phyloP scores from a whole-genome alignment of 345 rosid genomes.

The Aquilaria malaccensis region DNA sequence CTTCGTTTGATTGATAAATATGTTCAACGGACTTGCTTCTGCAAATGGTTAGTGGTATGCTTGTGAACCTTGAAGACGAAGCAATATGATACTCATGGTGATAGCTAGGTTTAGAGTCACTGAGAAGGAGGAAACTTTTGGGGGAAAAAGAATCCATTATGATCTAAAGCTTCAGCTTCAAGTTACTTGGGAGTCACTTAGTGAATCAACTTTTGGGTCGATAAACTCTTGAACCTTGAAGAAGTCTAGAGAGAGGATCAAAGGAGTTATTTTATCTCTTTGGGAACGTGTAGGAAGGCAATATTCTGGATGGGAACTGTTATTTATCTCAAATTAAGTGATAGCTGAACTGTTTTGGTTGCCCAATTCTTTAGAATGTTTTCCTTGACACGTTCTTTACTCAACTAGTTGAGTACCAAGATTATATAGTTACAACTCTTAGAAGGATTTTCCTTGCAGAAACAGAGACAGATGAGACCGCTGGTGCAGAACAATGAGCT shows the following conservation, averaged over 20 bases:
- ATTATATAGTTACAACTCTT: not conserved
- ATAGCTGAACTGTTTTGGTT: not conserved
- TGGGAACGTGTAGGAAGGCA: not conserved
- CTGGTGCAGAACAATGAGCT: constrained; percentile 14
- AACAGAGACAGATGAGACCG: constrained; percentile 15
- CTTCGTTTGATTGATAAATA: too few species aligned
- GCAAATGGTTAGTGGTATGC: not conserved
- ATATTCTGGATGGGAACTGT: not conserved
- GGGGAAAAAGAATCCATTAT: too few species aligned
- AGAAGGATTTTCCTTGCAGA: constrained; percentile 6
- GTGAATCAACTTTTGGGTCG: too few species aligned
- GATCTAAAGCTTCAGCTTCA: too few species aligned
- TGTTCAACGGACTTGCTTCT: not conserved
- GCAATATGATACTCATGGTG: not conserved
- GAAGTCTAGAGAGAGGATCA: too few species aligned
- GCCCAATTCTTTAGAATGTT: not conserved
- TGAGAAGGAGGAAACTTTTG: too few species aligned
- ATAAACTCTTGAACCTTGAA: too few species aligned
- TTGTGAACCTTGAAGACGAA: not conserved
- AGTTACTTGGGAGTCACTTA: too few species aligned
- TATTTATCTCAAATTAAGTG: not conserved
- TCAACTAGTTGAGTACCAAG: too few species aligned
- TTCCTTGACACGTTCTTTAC: not conserved
- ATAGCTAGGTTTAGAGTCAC: not conserved
- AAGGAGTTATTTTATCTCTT: too few species aligned